Evolutionary conservation across 139 green algal genomes (phyloP).

Genomic region (Tetradesmus obliquus): DNA sequence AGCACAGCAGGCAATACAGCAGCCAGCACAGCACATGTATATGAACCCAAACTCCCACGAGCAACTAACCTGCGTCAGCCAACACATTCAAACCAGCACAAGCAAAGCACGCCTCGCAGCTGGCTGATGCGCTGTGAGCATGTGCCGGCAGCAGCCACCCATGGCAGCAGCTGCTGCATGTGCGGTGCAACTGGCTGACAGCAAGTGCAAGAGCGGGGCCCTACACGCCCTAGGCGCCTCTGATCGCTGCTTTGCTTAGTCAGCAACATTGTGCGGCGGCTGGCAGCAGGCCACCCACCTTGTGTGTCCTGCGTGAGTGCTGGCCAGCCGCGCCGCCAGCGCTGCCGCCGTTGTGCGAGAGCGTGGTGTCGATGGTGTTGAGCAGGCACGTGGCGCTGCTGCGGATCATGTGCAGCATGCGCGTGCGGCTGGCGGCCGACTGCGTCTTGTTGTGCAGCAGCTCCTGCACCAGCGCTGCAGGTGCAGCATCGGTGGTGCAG

Average conservation of each 20-base stretch:
- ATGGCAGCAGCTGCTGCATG: conserved; percentile 26
- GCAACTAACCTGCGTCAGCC: not conserved
- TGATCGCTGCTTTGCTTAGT: not conserved
- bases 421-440: conserved; percentile 2
- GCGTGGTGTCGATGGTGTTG: conserved; percentile 60
- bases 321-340: not conserved
- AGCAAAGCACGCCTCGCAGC: too few relatives aligned
- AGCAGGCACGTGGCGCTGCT: conserved; percentile 58
- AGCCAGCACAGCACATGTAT: not conserved
- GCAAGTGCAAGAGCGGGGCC: conserved; percentile 12
- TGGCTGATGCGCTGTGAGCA: too few relatives aligned
- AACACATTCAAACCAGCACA: not conserved
- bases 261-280: not conserved
- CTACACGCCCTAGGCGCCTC: not conserved
- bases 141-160: too few relatives aligned
- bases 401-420: conserved; percentile 57
- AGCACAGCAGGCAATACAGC: not conserved
- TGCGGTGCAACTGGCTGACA: conserved; percentile 33
- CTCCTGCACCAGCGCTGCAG: conserved; percentile 49
- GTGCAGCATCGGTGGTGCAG: too few relatives aligned
- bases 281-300: not conserved
- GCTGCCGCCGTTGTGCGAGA: conserved; percentile 26
- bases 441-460: conserved; percentile 50
- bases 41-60: not conserved
- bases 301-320: not conserved